These are phyloP conservation scores for Penicillium vulpinum DNA, from an alignment of 2,329 filamentous ascomycete genomes.

Conservation along the genomic window DNA sequence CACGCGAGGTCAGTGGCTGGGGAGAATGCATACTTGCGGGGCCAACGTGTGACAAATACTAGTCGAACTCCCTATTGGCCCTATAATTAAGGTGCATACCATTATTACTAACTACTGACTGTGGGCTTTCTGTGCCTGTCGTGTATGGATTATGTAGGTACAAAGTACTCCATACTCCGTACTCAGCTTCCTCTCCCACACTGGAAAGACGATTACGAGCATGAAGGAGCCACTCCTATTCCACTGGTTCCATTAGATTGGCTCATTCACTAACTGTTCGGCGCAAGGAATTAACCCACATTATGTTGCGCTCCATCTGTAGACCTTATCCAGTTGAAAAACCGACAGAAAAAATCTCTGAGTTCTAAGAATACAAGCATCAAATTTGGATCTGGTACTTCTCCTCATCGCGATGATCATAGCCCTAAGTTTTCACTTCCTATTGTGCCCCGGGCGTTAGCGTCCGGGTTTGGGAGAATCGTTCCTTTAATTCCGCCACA, in stretches of 20 bases:
- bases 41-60: constrained; percentile 9
- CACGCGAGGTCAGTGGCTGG: constrained; percentile 21
- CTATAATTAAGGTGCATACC: constrained; percentile 1
- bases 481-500: constrained; percentile 7
- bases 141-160: no score
- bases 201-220: not conserved
- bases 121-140: not conserved
- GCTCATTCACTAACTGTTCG: not conserved
- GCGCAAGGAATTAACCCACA: not conserved
- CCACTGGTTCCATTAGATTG: not conserved
- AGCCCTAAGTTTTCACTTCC: not conserved
- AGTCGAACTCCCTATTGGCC: not conserved
- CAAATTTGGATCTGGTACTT: not conserved
- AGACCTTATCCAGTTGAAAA: not conserved
- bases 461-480: not conserved
- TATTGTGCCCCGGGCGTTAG: not conserved
- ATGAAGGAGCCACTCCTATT: not conserved
- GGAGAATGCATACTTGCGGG: not conserved
- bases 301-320: not conserved
- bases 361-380: not conserved
- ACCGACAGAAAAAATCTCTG: not conserved
- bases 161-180: no score
- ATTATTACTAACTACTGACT: constrained; percentile 8
- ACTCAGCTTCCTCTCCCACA: no score
- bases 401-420: not conserved